Conservation (phyloP, 2,329 filamentous ascomycete species). For the Diaporthe sp. region DNA sequence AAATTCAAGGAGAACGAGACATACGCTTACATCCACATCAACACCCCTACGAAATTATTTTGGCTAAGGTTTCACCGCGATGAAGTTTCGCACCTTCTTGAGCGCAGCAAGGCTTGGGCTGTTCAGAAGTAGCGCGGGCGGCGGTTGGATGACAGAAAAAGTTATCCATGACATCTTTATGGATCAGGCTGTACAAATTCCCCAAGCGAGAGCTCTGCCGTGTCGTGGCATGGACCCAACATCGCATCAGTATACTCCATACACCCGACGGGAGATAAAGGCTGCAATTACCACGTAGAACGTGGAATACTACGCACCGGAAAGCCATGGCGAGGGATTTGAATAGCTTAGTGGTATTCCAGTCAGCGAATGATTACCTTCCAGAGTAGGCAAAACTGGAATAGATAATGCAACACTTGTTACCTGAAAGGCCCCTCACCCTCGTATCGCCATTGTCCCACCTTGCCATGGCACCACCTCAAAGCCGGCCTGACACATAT, state of each 20-base stretch:
- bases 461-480: neutral
- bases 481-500: slow-evolving; percentile 15
- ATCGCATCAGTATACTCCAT: neutral
- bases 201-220: neutral
- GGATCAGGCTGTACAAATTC: neutral
- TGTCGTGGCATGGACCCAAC: neutral
- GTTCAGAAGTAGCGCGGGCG: neutral
- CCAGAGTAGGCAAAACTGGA: slow-evolving; percentile 19
- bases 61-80: neutral
- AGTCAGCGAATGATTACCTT: neutral
- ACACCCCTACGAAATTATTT: neutral
- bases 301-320: neutral
- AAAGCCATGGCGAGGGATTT: neutral
- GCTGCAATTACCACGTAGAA: neutral
- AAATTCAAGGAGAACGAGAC: neutral
- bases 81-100: neutral
- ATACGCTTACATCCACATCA: neutral
- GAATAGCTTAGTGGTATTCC: neutral
- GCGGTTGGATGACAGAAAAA: neutral
- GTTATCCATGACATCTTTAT: neutral
- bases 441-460: slow-evolving; percentile 11
- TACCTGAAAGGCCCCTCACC: neutral
- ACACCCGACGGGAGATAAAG: neutral
- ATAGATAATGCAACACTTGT: neutral
- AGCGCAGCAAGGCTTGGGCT: neutral